phyloP scores from a whole-genome alignment of 768 basidiomycete species.

The Pholiota microspora region DNA sequence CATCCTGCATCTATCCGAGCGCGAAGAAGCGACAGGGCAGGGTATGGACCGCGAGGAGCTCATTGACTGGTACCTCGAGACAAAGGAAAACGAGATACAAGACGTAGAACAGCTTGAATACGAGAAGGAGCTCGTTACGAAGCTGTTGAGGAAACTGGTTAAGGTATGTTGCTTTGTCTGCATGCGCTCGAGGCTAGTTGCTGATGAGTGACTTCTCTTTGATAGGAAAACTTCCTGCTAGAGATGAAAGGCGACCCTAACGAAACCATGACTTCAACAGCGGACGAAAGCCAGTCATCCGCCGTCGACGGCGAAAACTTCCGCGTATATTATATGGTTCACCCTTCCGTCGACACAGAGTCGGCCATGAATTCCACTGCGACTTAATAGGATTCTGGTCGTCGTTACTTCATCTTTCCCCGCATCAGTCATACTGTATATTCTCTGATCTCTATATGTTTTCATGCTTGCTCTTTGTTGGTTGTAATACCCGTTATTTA shows the following conservation, averaged over 20 bases:
- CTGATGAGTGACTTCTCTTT: conserved; percentile 5
- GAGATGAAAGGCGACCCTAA: conserved; percentile 83
- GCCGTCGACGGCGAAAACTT: conserved; percentile 51
- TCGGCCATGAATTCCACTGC: conserved; percentile 40
- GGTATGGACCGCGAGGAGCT: conserved; percentile 90
- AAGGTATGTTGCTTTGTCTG: conserved; percentile 55
- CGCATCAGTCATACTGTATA: neutral
- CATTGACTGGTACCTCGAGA: conserved; percentile 95
- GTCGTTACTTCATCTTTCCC: neutral
- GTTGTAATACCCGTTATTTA: neutral
- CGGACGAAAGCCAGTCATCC: conserved; percentile 57
- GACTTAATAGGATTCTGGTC: neutral
- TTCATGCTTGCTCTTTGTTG: neutral
- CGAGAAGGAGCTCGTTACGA: conserved; percentile 86
- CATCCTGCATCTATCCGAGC: conserved; percentile 74
- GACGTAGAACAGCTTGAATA: conserved; percentile 87
- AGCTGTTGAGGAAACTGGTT: conserved; percentile 85
- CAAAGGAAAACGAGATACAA: conserved; percentile 78
- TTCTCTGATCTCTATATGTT: neutral
- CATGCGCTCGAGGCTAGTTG: neutral
- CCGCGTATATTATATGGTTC: conserved; percentile 86
- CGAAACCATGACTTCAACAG: conserved; percentile 68
- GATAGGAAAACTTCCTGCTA: conserved; percentile 80
- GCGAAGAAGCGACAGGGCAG: conserved; percentile 70
- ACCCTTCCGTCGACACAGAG: conserved; percentile 82